Evolutionary conservation across 2,329 filamentous ascomycete species (phyloP).

Genomic region (Fusarium anthophilum): DNA sequence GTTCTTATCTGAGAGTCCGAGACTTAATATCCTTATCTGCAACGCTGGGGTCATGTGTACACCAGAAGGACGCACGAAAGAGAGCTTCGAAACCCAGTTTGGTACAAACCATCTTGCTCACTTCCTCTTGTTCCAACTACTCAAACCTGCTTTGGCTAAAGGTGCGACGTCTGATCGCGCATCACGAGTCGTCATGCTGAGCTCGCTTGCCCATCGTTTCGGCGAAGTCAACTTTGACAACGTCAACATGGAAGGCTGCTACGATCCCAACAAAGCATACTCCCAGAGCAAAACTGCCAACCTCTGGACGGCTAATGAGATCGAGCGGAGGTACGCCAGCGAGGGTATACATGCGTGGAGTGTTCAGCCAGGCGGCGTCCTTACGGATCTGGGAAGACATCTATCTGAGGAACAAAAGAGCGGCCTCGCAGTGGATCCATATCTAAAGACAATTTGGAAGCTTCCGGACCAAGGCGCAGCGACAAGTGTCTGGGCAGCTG

Average conservation of each 20-base stretch:
- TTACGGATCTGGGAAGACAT: background rate
- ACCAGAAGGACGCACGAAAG: background rate
- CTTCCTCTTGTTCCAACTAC: background rate
- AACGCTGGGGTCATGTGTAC: constrained; percentile 9
- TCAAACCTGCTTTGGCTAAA: background rate
- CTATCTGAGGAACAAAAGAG: constrained; percentile 1
- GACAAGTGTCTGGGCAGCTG: constrained; percentile 2
- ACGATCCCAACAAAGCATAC: background rate
- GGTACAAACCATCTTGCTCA: constrained; percentile 1
- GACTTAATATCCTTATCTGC: background rate
- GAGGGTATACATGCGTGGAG: background rate
- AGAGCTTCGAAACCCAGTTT: constrained; percentile 4
- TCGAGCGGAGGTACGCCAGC: background rate
- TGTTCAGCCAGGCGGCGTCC: background rate
- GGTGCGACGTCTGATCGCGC: background rate
- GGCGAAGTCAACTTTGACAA: background rate
- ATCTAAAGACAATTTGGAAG: background rate
- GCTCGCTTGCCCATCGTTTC: constrained; percentile 1
- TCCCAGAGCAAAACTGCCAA: background rate
- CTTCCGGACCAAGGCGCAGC: background rate
- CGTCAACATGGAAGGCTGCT: constrained; percentile 1
- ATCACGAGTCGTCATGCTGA: background rate
- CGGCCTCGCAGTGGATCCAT: background rate
- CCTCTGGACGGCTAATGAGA: constrained; percentile 9
- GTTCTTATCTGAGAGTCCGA: background rate